Evolutionary conservation across 257 asterid genomes (phyloP).

Genomic region (Nyctanthes arbortristis): DNA sequence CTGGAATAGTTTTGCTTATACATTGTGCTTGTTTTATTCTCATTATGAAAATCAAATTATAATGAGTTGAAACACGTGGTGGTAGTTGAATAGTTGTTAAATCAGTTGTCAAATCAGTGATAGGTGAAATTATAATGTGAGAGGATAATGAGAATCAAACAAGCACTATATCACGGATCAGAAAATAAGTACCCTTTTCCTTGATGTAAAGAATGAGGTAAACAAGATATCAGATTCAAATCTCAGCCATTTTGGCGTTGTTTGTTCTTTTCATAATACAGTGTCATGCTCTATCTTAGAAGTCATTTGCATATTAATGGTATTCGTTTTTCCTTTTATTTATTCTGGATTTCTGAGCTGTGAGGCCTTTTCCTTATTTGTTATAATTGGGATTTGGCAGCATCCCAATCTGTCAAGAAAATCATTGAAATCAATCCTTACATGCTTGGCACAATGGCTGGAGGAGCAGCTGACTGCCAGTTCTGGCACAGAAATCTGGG

Average conservation of each 20-base stretch:
- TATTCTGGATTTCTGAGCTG: not conserved
- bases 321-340: not conserved
- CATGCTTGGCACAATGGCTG: constrained; percentile 99
- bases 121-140: too few relatives aligned
- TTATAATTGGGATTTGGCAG: constrained; percentile 35
- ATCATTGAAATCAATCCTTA: constrained; percentile 89
- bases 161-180: too few relatives aligned
- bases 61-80: too few relatives aligned
- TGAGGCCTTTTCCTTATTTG: not conserved
- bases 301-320: not conserved
- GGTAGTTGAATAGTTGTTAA: too few relatives aligned
- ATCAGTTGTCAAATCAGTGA: too few relatives aligned
- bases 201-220: not conserved
- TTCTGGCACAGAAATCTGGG: constrained; percentile 94
- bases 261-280: not conserved
- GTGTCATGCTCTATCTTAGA: not conserved
- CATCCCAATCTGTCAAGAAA: constrained; percentile 89
- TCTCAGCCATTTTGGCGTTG: not conserved
- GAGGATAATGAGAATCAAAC: too few relatives aligned
- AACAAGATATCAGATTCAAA: not conserved
- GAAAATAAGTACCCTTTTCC: too few relatives aligned
- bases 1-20: not conserved
- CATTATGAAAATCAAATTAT: too few relatives aligned
- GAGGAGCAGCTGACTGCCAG: constrained; percentile 98
- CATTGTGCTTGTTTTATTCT: not conserved